A percentile compares a stretch with the other conserved stretches of the same genome.
phyloP scores from a whole-genome alignment of 495 filamentous ascomycete genomes.

The Lichina pygmaea region DNA sequence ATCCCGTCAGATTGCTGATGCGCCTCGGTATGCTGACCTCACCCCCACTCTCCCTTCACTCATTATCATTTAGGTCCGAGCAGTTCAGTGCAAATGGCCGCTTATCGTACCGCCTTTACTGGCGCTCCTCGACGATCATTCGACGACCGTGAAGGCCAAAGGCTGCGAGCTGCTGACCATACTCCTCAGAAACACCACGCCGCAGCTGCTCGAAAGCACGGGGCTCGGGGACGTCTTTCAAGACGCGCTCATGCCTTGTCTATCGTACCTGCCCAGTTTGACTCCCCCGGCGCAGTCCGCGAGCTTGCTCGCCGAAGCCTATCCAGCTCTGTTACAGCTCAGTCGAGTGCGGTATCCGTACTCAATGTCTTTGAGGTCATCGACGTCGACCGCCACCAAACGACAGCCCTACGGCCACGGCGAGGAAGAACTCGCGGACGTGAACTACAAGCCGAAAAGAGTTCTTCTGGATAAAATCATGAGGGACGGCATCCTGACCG shows the following conservation, averaged over 20 bases:
- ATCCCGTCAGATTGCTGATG: neutral
- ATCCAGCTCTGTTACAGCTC: constrained; percentile 35
- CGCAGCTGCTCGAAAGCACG: constrained; percentile 32
- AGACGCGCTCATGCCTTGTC: constrained; percentile 43
- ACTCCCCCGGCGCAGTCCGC: constrained; percentile 49
- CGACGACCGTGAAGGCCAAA: constrained; percentile 22
- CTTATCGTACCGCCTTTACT: constrained; percentile 69
- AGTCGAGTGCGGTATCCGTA: constrained; percentile 17
- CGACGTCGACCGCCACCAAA: constrained; percentile 6
- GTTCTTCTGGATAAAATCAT: constrained; percentile 22
- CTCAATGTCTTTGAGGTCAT: neutral
- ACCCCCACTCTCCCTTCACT: neutral
- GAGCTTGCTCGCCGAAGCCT: constrained; percentile 34
- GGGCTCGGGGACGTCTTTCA: constrained; percentile 61
- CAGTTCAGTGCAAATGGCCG: constrained; percentile 34
- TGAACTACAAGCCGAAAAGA: constrained; percentile 7
- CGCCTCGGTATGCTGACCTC: constrained; percentile 6
- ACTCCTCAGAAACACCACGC: constrained; percentile 26
- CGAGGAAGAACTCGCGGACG: constrained; percentile 2
- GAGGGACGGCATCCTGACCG: constrained; percentile 25
- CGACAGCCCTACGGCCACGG: constrained; percentile 2
- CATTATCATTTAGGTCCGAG: constrained; percentile 1
- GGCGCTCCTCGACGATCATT: constrained; percentile 46
- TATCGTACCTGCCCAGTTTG: constrained; percentile 49
- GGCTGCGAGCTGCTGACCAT: constrained; percentile 31